Evolutionary conservation across 169 alveolate species (phyloP).

Genomic region (Amoebophrya sp.): DNA sequence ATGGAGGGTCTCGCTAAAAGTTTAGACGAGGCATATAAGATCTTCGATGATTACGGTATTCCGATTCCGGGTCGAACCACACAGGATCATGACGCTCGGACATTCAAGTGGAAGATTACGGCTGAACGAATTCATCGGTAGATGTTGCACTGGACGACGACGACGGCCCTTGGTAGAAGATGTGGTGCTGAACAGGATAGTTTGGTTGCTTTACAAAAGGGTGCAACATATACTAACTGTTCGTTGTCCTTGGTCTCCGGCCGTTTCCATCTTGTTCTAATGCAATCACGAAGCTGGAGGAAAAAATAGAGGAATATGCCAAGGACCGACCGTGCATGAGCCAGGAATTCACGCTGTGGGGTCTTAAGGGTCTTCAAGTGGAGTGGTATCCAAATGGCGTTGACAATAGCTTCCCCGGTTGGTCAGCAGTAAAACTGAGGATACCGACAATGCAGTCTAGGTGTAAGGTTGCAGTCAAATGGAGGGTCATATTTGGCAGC

Average conservation of each 20-base stretch:
- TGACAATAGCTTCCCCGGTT: not conserved
- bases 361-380: not conserved
- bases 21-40: not conserved
- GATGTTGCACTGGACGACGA: too few relatives aligned
- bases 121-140: too few relatives aligned
- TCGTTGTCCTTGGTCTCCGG: too few relatives aligned
- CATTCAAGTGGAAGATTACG: not conserved
- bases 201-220: too few relatives aligned
- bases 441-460: not conserved
- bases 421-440: not conserved
- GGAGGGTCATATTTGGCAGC: conserved; percentile 16
- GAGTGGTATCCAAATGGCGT: conserved; percentile 17
- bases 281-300: conserved; percentile 7
- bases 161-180: too few relatives aligned
- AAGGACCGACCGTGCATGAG: conserved; percentile 21
- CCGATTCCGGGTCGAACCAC: not conserved
- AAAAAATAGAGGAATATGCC: not conserved
- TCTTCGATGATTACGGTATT: not conserved
- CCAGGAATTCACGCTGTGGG: conserved; percentile 4
- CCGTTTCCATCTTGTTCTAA: too few relatives aligned
- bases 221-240: too few relatives aligned
- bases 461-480: not conserved
- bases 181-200: too few relatives aligned
- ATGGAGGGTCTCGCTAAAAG: not conserved
- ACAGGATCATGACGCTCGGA: conserved; percentile 10